Percentiles rank a stretch among this genome's conserved stretches.
These are phyloP conservation scores for Nowakowskiella sp. DNA, from an alignment of 192 early-diverging fungal species.

Conservation along the genomic window DNA sequence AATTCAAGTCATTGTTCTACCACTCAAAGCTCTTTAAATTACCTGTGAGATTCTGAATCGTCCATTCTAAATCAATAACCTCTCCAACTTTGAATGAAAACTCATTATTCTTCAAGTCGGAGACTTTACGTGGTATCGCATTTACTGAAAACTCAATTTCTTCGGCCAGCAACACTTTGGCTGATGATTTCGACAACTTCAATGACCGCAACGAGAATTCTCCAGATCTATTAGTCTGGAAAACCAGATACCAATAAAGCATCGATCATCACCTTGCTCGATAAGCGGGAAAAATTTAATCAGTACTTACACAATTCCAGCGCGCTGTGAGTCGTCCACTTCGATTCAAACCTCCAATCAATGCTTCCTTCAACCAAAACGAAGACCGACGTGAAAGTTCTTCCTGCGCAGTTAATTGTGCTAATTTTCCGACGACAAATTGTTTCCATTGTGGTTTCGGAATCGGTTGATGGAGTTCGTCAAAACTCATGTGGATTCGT, in stretches of 20 bases:
- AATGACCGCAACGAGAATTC: slow-evolving; percentile 46
- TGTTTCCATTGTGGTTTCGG: slow-evolving; percentile 69
- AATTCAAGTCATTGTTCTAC: neutral
- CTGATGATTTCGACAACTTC: slow-evolving; percentile 42
- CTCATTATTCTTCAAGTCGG: neutral
- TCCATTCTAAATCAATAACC: slow-evolving; percentile 1
- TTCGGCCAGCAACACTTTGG: slow-evolving; percentile 51
- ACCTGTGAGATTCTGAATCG: slow-evolving; percentile 1
- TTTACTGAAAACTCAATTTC: slow-evolving; percentile 50
- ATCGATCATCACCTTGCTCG: slow-evolving; percentile 3
- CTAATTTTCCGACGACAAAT: slow-evolving; percentile 62
- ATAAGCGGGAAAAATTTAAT: slow-evolving; percentile 1
- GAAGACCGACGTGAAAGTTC: slow-evolving; percentile 43
- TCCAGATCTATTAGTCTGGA: slow-evolving; percentile 44
- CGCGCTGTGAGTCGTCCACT: slow-evolving; percentile 30
- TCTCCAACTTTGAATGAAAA: neutral
- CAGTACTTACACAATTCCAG: slow-evolving; percentile 30
- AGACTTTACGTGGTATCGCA: neutral
- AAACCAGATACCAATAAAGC: slow-evolving; percentile 18
- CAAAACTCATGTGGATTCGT: slow-evolving; percentile 45
- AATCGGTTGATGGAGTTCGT: slow-evolving; percentile 41
- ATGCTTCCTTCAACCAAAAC: slow-evolving; percentile 70
- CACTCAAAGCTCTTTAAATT: neutral
- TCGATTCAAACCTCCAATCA: slow-evolving; percentile 40
- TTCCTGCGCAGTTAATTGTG: slow-evolving; percentile 42